Conservation (phyloP, 2,329 filamentous ascomycete species). For the Diaporthe destruens region DNA sequence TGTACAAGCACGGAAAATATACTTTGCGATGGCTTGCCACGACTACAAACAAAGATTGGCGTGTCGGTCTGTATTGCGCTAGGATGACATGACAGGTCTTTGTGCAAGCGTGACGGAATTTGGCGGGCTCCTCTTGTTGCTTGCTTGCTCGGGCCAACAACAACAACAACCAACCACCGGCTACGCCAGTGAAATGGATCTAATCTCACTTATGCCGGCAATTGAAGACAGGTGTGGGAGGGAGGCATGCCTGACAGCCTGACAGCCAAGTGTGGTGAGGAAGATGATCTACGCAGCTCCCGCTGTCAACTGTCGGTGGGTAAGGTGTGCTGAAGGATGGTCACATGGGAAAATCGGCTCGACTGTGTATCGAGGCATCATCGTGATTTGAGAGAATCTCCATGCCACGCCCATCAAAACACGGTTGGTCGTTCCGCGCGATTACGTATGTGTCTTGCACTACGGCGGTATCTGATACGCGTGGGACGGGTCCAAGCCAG, state of each 20-base stretch:
- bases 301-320: constrained; percentile 21
- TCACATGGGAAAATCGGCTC: neutral
- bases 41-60: neutral
- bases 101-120: constrained; percentile 19
- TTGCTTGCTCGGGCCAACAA: neutral
- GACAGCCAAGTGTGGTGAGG: neutral
- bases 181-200: neutral
- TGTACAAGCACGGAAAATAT: constrained; percentile 9
- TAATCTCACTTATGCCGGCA: neutral
- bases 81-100: neutral
- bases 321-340: constrained; percentile 1
- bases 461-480: neutral
- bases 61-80: neutral
- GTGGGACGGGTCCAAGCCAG: constrained; percentile 1
- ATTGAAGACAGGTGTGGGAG: neutral
- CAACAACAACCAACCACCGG: no score
- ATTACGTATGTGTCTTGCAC: constrained; percentile 32
- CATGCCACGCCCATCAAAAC: neutral
- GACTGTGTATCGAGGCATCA: no score
- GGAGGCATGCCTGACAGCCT: neutral
- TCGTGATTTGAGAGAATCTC: neutral
- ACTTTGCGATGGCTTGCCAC: neutral
- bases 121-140: neutral
- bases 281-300: neutral
- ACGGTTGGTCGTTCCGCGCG: neutral